Percentiles rank a stretch among this genome's conserved stretches.
phyloP scores from a whole-genome alignment of 2,329 filamentous ascomycete genomes.

The Xylaria sp. region DNA sequence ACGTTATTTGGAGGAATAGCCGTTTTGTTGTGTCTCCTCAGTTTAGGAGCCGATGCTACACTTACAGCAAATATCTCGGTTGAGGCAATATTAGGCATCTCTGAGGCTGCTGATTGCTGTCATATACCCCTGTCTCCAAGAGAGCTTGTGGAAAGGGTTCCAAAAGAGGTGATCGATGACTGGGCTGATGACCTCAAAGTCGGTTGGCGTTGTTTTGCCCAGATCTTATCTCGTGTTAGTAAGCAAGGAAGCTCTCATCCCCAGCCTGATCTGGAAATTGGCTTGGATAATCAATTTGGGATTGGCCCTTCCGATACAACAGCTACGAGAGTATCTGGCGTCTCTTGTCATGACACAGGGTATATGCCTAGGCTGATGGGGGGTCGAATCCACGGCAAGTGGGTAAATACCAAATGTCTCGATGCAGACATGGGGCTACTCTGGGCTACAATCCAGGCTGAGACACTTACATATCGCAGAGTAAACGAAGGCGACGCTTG shows the following conservation, averaged over 20 bases:
- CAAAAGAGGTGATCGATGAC: neutral
- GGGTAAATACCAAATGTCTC: neutral
- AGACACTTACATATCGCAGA: slow-evolving; percentile 15
- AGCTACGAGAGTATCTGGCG: no score
- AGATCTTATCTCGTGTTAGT: neutral
- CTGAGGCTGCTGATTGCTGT: neutral
- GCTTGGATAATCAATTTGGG: no score
- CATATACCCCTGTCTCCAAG: neutral
- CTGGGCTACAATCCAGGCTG: slow-evolving; percentile 20
- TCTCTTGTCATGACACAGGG: no score
- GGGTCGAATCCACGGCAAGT: no score
- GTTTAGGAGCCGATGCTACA: slow-evolving; percentile 36
- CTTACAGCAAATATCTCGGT: slow-evolving; percentile 1
- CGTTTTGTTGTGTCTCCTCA: slow-evolving; percentile 43
- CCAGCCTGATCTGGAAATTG: neutral
- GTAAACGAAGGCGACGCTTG: neutral
- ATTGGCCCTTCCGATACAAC: no score
- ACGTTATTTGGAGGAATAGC: slow-evolving; percentile 48
- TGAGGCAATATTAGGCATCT: neutral
- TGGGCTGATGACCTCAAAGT: slow-evolving; percentile 4
- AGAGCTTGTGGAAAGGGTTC: slow-evolving; percentile 5
- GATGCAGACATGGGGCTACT: slow-evolving; percentile 3
- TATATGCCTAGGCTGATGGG: no score
- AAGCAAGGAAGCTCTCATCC: neutral
- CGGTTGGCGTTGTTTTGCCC: slow-evolving; percentile 12